Conservation (phyloP, 306 rosid species). For the Lotus japonicus region DNA sequence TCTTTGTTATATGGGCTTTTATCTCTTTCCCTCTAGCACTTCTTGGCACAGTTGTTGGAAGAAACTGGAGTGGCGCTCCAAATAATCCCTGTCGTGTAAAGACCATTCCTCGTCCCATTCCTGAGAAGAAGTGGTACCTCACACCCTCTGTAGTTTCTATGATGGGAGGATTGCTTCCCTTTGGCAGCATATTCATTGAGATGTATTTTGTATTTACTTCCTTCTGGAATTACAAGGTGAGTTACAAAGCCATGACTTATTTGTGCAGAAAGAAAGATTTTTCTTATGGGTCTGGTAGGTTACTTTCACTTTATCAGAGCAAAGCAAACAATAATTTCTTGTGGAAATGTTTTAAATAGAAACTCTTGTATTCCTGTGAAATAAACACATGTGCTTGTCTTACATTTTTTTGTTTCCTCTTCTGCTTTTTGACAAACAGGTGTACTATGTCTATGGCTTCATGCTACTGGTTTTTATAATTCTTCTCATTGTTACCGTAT, state of each 20-base stretch:
- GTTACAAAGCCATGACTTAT: constrained; percentile 5
- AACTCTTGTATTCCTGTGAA: background rate
- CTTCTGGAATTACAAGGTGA: constrained; percentile 92
- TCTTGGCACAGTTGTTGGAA: constrained; percentile 98
- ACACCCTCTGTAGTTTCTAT: constrained; percentile 92
- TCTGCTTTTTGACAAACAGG: constrained; percentile 56
- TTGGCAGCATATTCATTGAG: constrained; percentile 99
- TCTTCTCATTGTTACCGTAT: constrained; percentile 84
- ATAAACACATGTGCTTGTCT: background rate
- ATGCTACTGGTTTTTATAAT: constrained; percentile 96
- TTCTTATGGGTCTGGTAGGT: background rate
- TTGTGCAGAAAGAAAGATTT: background rate
- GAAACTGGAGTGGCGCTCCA: constrained; percentile 99
- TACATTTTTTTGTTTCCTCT: constrained; percentile 17
- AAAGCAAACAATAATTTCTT: background rate
- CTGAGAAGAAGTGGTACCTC: constrained; percentile 99
- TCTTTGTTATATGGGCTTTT: constrained; percentile 98
- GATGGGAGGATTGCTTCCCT: constrained; percentile 99
- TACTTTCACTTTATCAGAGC: background rate
- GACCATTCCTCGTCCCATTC: constrained; percentile 99
- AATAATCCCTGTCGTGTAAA: constrained; percentile 98
- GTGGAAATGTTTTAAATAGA: background rate
- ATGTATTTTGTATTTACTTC: constrained; percentile 99
- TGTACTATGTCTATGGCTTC: constrained; percentile 97
- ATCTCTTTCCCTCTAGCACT: constrained; percentile 98